Percentiles rank a stretch among this genome's conserved stretches.
Conservation (phyloP, 2,329 filamentous ascomycete species). For the Fusarium sp. region DNA sequence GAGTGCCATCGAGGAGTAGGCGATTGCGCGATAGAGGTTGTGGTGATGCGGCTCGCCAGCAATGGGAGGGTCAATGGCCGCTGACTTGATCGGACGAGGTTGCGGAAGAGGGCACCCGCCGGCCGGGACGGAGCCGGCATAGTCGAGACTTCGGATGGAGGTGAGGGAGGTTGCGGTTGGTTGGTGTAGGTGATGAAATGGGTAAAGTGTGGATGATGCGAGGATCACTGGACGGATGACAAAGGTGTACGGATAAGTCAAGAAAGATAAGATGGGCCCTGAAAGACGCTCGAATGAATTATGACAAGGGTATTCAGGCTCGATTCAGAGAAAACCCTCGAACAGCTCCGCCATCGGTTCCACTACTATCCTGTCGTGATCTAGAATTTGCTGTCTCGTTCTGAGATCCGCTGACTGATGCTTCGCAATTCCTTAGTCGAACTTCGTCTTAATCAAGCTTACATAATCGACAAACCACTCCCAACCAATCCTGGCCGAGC, state of each 20-base stretch:
- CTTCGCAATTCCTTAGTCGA: slow-evolving; percentile 42
- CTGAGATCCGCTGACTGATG: slow-evolving; percentile 46
- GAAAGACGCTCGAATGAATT: neutral
- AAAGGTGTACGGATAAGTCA: slow-evolving; percentile 20
- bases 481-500: slow-evolving; percentile 15
- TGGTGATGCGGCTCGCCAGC: slow-evolving; percentile 15
- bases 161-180: slow-evolving; percentile 8
- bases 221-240: slow-evolving; percentile 35
- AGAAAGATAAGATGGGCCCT: slow-evolving; percentile 27
- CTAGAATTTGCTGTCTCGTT: slow-evolving; percentile 11
- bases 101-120: slow-evolving; percentile 42
- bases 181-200: slow-evolving; percentile 24
- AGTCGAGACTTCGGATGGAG: slow-evolving; percentile 24
- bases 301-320: slow-evolving; percentile 8
- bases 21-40: slow-evolving; percentile 7
- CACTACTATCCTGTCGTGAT: slow-evolving; percentile 27
- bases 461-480: slow-evolving; percentile 38
- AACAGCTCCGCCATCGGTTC: slow-evolving; percentile 36
- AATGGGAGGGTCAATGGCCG: slow-evolving; percentile 18
- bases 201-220: slow-evolving; percentile 31
- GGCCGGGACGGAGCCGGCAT: slow-evolving; percentile 47
- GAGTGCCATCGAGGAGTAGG: slow-evolving; percentile 39
- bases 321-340: slow-evolving; percentile 11
- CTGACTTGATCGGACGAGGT: slow-evolving; percentile 28
- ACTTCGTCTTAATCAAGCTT: slow-evolving; percentile 35